These are phyloP conservation scores for Coemansia sp. DNA, from an alignment of 192 early-diverging fungal species.

Conservation along the genomic window DNA sequence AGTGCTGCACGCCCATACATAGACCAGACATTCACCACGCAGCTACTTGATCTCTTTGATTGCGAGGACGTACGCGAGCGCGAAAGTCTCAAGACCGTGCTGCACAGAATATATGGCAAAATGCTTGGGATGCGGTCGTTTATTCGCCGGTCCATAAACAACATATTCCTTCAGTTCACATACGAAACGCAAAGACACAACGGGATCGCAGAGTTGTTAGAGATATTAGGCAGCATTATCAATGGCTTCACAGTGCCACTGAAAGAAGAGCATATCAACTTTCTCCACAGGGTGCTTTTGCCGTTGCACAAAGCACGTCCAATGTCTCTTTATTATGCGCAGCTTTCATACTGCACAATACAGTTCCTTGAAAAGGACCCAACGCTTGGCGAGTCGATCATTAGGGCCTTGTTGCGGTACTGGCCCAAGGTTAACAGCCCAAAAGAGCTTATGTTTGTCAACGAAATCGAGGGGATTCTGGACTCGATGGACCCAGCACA, in stretches of 20 bases:
- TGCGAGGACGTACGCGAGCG: conserved; percentile 98
- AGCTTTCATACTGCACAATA: conserved; percentile 97
- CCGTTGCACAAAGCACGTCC: conserved; percentile 97
- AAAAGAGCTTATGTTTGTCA: conserved; percentile 99
- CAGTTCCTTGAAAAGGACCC: conserved; percentile 99
- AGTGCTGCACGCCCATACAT: conserved; percentile 96
- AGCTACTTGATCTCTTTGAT: conserved; percentile 98
- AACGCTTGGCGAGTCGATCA: conserved; percentile 83
- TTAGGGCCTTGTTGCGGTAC: conserved; percentile 85
- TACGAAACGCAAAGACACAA: conserved; percentile 97
- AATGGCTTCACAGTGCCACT: conserved; percentile 98
- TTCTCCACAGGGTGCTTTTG: conserved; percentile 88
- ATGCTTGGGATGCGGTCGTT: conserved; percentile 96
- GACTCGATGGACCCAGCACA: conserved; percentile 92
- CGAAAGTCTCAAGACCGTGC: conserved; percentile 96
- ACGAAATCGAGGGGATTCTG: conserved; percentile 96
- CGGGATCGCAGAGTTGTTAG: conserved; percentile 96
- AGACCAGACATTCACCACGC: conserved; percentile 81
- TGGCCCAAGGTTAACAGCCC: conserved; percentile 99
- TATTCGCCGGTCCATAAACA: conserved; percentile 96
- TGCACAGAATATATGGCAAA: conserved; percentile 98
- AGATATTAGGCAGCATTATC: conserved; percentile 99
- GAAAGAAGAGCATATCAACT: conserved; percentile 98
- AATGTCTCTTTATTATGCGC: conserved; percentile 92
- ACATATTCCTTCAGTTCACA: conserved; percentile 97